Conservation (phyloP, 148 eudicot genomes). For the Rhododendron henanense region DNA sequence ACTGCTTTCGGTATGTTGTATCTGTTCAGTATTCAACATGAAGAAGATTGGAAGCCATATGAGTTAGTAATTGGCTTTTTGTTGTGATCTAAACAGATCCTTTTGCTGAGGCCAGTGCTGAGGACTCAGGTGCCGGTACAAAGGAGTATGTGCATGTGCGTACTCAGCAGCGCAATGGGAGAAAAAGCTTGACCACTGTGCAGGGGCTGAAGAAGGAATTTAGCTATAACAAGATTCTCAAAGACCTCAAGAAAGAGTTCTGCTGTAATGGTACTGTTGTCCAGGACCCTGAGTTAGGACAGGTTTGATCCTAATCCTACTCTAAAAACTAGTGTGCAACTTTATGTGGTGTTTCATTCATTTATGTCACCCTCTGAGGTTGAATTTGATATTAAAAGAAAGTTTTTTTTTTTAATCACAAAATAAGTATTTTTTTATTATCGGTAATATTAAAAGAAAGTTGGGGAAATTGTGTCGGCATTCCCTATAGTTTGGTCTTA, state of each 20-base stretch:
- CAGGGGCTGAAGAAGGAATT: not conserved
- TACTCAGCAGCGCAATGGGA: not conserved
- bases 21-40: not conserved
- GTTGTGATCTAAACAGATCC: not conserved
- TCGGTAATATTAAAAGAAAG: not conserved
- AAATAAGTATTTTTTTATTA: no score
- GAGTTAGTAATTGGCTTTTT: not conserved
- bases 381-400: not conserved
- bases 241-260: not conserved
- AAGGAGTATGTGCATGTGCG: slow-evolving; percentile 2
- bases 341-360: not conserved
- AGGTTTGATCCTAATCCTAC: not conserved
- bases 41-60: not conserved
- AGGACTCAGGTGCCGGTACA: not conserved
- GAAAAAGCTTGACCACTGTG: not conserved
- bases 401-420: not conserved
- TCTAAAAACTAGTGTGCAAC: not conserved
- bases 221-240: not conserved
- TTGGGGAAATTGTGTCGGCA: not conserved
- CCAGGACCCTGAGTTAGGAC: not conserved
- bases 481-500: not conserved
- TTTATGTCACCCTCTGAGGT: not conserved
- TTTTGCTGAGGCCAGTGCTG: not conserved
- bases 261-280: not conserved
- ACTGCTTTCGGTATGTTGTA: slow-evolving; percentile 1